Conservation (phyloP, 257 asterid species). For the Orobanche coerulescens region DNA sequence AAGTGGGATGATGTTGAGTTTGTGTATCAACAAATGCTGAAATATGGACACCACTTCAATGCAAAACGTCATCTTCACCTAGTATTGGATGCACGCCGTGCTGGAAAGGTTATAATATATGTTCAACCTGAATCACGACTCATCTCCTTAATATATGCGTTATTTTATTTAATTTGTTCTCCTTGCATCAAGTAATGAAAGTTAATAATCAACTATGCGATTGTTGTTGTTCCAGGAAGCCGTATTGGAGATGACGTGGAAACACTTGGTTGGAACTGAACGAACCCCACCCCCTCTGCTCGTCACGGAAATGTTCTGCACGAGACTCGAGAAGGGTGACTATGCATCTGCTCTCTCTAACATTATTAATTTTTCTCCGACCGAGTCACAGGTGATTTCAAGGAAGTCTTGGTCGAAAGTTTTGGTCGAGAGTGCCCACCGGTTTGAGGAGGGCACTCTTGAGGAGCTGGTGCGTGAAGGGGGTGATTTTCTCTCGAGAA, state of each 20-base stretch:
- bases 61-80: constrained; percentile 69
- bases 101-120: constrained; percentile 99
- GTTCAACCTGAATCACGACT: too few species aligned
- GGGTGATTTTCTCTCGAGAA: constrained; percentile 15
- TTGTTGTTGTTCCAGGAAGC: constrained; percentile 36
- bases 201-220: too few species aligned
- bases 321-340: constrained; percentile 49
- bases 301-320: constrained; percentile 51
- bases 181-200: too few species aligned
- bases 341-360: constrained; percentile 44
- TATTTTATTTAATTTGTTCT: too few species aligned
- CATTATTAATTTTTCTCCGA: constrained; percentile 33
- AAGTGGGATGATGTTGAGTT: constrained; percentile 85
- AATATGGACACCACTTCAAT: constrained; percentile 67
- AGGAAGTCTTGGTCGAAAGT: constrained; percentile 59
- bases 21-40: constrained; percentile 59
- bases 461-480: constrained; percentile 34
- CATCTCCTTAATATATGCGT: too few species aligned
- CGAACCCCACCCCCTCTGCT: constrained; percentile 55
- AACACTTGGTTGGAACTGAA: constrained; percentile 42
- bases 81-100: constrained; percentile 54
- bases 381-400: constrained; percentile 49
- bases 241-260: constrained; percentile 68
- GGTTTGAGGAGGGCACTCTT: constrained; percentile 33
- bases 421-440: constrained; percentile 37